Percentiles rank a stretch among this genome's conserved stretches.
Evolutionary conservation across 192 early-diverging fungal species (phyloP).

Genomic region (Ramicandelaber brevisporus): DNA sequence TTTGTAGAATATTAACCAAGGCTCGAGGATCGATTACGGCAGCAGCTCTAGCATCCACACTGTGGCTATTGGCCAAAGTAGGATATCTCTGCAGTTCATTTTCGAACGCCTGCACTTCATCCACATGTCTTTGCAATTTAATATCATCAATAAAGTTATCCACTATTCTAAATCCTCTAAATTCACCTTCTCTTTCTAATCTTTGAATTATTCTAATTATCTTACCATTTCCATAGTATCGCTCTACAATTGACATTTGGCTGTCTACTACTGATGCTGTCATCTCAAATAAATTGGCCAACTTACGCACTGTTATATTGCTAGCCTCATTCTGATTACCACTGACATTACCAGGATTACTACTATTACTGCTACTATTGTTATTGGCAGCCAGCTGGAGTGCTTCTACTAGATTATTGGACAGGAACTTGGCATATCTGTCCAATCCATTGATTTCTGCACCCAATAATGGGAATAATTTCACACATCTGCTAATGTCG

Average conservation of each 20-base stretch:
- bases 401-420: conserved; percentile 44
- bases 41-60: conserved; percentile 2
- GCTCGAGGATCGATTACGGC: conserved; percentile 37
- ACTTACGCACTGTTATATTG: conserved; percentile 39
- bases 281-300: conserved; percentile 75
- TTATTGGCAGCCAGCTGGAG: conserved; percentile 17
- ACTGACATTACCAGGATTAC: no score
- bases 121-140: conserved; percentile 17
- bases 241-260: conserved; percentile 60
- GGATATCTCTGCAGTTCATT: conserved; percentile 2
- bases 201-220: conserved; percentile 71
- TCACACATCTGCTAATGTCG: conserved; percentile 64
- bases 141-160: conserved; percentile 57
- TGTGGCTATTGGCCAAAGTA: conserved; percentile 2
- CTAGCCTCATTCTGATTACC: no score
- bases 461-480: conserved; percentile 70
- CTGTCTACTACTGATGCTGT: conserved; percentile 70
- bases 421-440: conserved; percentile 65
- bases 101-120: conserved; percentile 10
- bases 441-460: conserved; percentile 67
- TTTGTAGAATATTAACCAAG: conserved; percentile 47
- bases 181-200: conserved; percentile 71
- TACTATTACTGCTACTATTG: no score
- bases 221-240: conserved; percentile 63
- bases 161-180: conserved; percentile 44